Base-by-base conservation (phyloP, 345 rosid species). In the Capsella bursapastoris region DNA sequence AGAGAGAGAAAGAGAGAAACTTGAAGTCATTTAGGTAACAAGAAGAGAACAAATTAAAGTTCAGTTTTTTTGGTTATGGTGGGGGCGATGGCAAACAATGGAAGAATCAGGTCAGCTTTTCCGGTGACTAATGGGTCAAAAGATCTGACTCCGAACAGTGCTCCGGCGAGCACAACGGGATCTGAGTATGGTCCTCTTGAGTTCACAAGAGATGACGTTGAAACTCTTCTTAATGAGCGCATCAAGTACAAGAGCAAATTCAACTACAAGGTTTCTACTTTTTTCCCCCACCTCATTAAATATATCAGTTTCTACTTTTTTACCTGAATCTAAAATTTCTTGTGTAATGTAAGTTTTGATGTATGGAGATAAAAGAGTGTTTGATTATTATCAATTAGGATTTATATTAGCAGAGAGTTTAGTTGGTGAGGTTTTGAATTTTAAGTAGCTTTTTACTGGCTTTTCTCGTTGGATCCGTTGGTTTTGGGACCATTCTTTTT, bases 241-340 rank as follows among this genome's bases (percentile, higher is more conserved):
- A 83, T 86, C 79, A 87, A 77, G 79, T 81, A 78, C 79, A 87
- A 81, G 82, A 87, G 81, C 86, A 87, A 87, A 79, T 93, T 82
- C 80, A 90, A 92, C 81, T 90, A 90, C 82, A 92, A 92, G 96
- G 96, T 92, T 32, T 62, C 67, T 44, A 60, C 53, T 52, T 73
- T 66, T 22, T 49, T 37, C 8, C 29, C 11, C 8, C 72, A 48
- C 66, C 71, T 61, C 69, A 52, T 43, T 68, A 57, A 57, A 18
- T 64, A 8, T 49, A 10, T 53, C 32, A 34, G 0, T 4, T 35
- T 2, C 15, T 4, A 1, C 8, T 8, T 64, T 31, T 25, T 18
- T 31, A 38, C 65, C n/a, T 41, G 11, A 58, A 75, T 57, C 57
- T 48, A 12, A 66, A 49, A 15, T 40, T 49, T 37, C 10, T 4